Conservation (phyloP, 306 rosid species). For the Fragaria nilgerrensis region DNA sequence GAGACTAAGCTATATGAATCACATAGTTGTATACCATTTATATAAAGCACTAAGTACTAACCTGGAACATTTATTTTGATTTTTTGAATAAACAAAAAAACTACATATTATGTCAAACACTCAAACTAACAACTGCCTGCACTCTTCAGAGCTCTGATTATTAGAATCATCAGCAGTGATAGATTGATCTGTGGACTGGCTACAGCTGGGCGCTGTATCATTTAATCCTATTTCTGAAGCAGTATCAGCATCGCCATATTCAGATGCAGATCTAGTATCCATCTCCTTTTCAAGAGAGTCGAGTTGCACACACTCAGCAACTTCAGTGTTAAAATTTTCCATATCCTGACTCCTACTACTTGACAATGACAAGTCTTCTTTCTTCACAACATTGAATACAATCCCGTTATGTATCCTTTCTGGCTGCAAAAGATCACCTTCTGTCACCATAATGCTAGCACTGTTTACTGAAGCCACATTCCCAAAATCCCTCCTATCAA, state of each 20-base stretch:
- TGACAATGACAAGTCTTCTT: slow-evolving; percentile 58
- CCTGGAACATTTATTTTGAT: slow-evolving; percentile 4
- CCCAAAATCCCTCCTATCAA: slow-evolving; percentile 48
- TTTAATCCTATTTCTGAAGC: slow-evolving; percentile 12
- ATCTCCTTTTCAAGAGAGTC: slow-evolving; percentile 65
- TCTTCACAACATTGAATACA: slow-evolving; percentile 81
- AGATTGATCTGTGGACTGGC: slow-evolving; percentile 24
- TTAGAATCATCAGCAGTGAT: slow-evolving; percentile 16
- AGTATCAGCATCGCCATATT: slow-evolving; percentile 46
- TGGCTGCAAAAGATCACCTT: slow-evolving; percentile 93
- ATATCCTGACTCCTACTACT: slow-evolving; percentile 50
- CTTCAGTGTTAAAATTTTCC: slow-evolving; percentile 54
- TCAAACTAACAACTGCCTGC: slow-evolving; percentile 4
- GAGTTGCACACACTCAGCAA: slow-evolving; percentile 62
- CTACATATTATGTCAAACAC: not conserved
- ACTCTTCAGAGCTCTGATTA: slow-evolving; percentile 25
- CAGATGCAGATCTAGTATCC: slow-evolving; percentile 67
- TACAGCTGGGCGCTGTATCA: slow-evolving; percentile 16
- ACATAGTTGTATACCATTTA: not conserved
- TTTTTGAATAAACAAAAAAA: not conserved
- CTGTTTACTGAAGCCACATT: slow-evolving; percentile 43
- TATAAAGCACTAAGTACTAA: not conserved
- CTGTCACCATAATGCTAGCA: slow-evolving; percentile 56
- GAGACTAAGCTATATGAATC: too few relatives aligned
- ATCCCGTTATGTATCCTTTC: slow-evolving; percentile 81